phyloP scores from a whole-genome alignment of 306 rosid genomes.

The Casuarina cunninghamiana region DNA sequence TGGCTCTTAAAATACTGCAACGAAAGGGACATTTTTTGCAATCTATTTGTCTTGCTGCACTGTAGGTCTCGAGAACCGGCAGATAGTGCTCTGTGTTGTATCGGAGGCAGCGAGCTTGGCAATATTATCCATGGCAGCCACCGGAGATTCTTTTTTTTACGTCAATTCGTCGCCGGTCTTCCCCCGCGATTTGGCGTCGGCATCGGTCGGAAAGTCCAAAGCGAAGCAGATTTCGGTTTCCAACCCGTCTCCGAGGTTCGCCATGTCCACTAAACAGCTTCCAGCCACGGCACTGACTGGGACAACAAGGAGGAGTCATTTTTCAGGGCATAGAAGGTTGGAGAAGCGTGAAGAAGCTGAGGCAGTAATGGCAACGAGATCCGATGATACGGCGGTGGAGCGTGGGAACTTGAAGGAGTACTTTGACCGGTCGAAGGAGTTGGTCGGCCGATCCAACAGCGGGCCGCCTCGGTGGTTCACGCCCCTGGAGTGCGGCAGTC shows the following conservation, averaged over 20 bases:
- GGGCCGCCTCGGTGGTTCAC: constrained; percentile 96
- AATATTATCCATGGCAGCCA: constrained; percentile 40
- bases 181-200: constrained; percentile 19
- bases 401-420: constrained; percentile 35
- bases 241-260: constrained; percentile 18
- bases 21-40: no score
- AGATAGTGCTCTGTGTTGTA: not conserved
- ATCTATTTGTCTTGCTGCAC: not conserved
- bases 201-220: constrained; percentile 5
- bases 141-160: constrained; percentile 32
- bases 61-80: not conserved
- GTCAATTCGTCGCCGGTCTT: constrained; percentile 13
- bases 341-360: constrained; percentile 20
- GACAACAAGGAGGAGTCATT: not conserved
- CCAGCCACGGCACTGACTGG: not conserved
- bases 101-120: not conserved
- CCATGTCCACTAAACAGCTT: constrained; percentile 33
- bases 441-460: constrained; percentile 41
- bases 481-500: constrained; percentile 59
- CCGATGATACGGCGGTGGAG: constrained; percentile 18
- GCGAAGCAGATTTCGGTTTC: constrained; percentile 8
- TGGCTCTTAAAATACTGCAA: no score
- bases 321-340: constrained; percentile 9
- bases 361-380: not conserved
- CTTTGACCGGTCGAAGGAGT: constrained; percentile 47